These are phyloP conservation scores for Elongisporangium anandrum DNA, from an alignment of 352 stramenopile genomes.

Conservation along the genomic window DNA sequence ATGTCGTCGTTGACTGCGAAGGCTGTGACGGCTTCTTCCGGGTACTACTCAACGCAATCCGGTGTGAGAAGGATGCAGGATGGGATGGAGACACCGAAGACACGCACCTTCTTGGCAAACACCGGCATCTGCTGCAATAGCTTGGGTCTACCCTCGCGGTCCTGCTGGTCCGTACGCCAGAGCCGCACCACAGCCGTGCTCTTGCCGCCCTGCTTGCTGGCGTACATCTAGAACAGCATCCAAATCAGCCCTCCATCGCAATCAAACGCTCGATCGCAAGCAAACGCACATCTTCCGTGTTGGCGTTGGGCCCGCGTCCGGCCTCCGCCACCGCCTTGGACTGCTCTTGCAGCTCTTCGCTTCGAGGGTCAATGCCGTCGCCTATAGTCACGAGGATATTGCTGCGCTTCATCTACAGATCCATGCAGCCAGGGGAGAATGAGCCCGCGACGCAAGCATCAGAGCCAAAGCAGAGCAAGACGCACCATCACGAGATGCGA, in stretches of 20 bases:
- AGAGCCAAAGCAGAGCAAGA: slow-evolving; percentile 1
- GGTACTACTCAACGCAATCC: slow-evolving; percentile 31
- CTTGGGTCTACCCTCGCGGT: slow-evolving; percentile 81
- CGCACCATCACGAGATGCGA: slow-evolving; percentile 86
- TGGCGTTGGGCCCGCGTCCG: slow-evolving; percentile 41
- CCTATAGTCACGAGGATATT: slow-evolving; percentile 85
- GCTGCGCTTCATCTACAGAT: slow-evolving; percentile 77
- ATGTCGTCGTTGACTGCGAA: slow-evolving; percentile 85
- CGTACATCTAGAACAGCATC: slow-evolving; percentile 40
- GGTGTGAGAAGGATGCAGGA: background rate
- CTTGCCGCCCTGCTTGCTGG: slow-evolving; percentile 55
- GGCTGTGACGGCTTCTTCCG: slow-evolving; percentile 81
- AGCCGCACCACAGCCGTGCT: slow-evolving; percentile 76
- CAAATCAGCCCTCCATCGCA: background rate
- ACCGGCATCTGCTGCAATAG: slow-evolving; percentile 82
- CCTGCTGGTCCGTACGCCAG: slow-evolving; percentile 87
- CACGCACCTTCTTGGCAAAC: slow-evolving; percentile 72
- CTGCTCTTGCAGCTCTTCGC: slow-evolving; percentile 69
- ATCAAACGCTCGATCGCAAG: background rate
- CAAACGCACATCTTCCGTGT: slow-evolving; percentile 45
- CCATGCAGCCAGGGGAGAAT: background rate
- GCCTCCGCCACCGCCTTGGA: slow-evolving; percentile 79
- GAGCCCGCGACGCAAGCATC: background rate
- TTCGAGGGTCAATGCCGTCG: slow-evolving; percentile 78
- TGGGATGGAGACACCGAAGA: background rate